Evolutionary conservation across 2,329 filamentous ascomycete species (phyloP), one percentile per base, ranked within the genome.

Genomic region (Venturia aucupariae): DNA sequence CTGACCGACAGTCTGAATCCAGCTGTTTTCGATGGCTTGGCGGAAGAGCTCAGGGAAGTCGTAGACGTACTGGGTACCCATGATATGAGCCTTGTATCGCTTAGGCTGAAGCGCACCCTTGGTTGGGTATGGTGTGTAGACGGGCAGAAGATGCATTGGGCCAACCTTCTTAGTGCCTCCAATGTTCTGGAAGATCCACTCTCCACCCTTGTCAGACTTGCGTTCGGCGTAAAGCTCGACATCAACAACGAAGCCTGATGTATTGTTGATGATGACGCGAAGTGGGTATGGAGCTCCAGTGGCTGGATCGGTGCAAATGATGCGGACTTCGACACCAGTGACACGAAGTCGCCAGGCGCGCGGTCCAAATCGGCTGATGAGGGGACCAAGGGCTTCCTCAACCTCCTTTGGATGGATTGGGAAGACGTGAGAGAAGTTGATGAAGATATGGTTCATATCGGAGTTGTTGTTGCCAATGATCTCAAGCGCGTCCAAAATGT

Each of bases 31-130:
- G 74, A 96, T 91, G 55, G 94, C 92, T 79, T 97, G 94, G 73
- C 94, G 87, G 89, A 99, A 99, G 60, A 99, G 87, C 83, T 99
- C 94, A 38, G 94, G 94, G 88, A 99, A 99, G 78, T 99, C 94
- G 76, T 99, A 99, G 64, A 97, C 94, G 75, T 97, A 99, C 79
- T 99, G 94, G 35, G 94, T 99, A 68, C 94, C 94, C 92, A 99
- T 97, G 67, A 97, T 82, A 76, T 99, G 94, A 70, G 94, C 94
- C 88, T 96, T 97, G 87, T 99, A 97, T 71, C 94, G 87, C 87
- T 97, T 97, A 67, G 94, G 94, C 80, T 99, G 94, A 67, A 99
- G 84, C 82, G 92, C 96, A 78, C 97, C 95, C 86, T 99, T 99
- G 73, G 93, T 97, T 44, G 93, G 89, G 78, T 99, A 99, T 27